Evolutionary conservation across 2,329 filamentous ascomycete genomes (phyloP), one percentile per base, ranked within the genome.

Genomic region (Fusarium beomiforme): DNA sequence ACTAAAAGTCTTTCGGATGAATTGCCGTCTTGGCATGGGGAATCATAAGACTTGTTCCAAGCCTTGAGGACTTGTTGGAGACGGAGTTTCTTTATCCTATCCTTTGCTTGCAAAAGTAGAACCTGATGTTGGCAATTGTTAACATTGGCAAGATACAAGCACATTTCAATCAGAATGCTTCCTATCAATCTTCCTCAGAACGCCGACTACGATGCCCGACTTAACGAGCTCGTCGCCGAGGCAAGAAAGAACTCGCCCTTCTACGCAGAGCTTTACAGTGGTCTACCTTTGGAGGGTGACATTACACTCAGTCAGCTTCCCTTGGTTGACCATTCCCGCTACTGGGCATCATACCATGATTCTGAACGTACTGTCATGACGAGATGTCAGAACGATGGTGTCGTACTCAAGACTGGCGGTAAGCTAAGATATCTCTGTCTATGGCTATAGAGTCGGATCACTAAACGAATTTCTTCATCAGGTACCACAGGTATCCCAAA

Each of bases 381-480:
- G 8, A 19, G 23, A 2, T 23, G 24, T 16, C 50, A 54, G 6
- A 23, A 23, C 1, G 50, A 54, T 21, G 50, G 50, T 6, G 11
- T 54, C 8, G 5, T 42, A 12, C 17, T 54, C n/a, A 42, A 54
- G 17, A 54, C 50, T 7, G 50, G 50, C 7, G 50, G 50, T 54
- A 39, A 41, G 49, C 14, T 41, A 11, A 6, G 26, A 6, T 9
- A 12, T 2, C 4, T 9, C 5, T n/a, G n/a, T n/a, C 5, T 2
- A 21, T 5, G 37, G 6, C 8, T 10, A 13, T 17, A 13, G n/a
- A 2, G 14, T n/a, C 3, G 3, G 5, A 2, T 8, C 14, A 16
- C 34, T 53, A 21, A 53, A 5, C 3, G 5, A 8, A 1, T 2
- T 11, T 10, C 1, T 7, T 26, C 5, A 17, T 1, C 2, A 54